A percentile compares a stretch with the other conserved stretches of the same genome.
phyloP scores from a whole-genome alignment of 2,329 filamentous ascomycete genomes.

The Phyllosticta citrichinensis region DNA sequence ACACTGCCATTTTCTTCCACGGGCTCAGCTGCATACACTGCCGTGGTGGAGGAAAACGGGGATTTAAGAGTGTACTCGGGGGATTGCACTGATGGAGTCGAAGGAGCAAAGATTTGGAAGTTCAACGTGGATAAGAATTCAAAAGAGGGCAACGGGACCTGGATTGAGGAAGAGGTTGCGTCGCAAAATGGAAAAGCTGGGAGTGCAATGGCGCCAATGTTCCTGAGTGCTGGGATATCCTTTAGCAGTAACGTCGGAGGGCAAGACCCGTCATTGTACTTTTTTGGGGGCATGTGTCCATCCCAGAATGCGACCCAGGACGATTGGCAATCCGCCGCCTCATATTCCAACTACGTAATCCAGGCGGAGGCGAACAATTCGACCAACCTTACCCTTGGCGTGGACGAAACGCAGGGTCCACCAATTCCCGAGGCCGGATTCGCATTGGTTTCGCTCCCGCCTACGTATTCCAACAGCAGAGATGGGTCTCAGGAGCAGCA shows the following conservation, averaged over 20 bases:
- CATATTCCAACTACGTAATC: slow-evolving; percentile 74
- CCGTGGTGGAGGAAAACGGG: slow-evolving; percentile 57
- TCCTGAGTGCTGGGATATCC: slow-evolving; percentile 50
- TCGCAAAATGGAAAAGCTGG: slow-evolving; percentile 26
- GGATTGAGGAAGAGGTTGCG: slow-evolving; percentile 38
- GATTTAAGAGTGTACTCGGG: slow-evolving; percentile 66
- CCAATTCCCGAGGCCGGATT: slow-evolving; percentile 81
- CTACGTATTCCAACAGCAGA: slow-evolving; percentile 59
- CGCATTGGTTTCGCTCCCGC: slow-evolving; percentile 62
- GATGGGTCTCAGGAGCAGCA: slow-evolving; percentile 57
- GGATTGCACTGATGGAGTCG: slow-evolving; percentile 49
- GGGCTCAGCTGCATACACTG: slow-evolving; percentile 48
- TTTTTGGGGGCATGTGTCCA: slow-evolving; percentile 89
- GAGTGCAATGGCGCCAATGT: slow-evolving; percentile 41
- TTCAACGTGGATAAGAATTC: slow-evolving; percentile 43
- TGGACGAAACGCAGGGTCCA: slow-evolving; percentile 46
- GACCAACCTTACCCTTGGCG: slow-evolving; percentile 36
- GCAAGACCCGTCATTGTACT: slow-evolving; percentile 49
- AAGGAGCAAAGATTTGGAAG: slow-evolving; percentile 54
- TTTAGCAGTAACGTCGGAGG: slow-evolving; percentile 56
- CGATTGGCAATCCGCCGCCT: slow-evolving; percentile 57
- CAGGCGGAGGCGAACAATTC: slow-evolving; percentile 39
- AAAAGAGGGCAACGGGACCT: slow-evolving; percentile 42
- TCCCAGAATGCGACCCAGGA: slow-evolving; percentile 25
- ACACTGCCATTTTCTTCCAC: slow-evolving; percentile 53